A percentile compares a stretch with the other conserved stretches of the same genome.
Evolutionary conservation across 2,329 filamentous ascomycete genomes (phyloP).

Genomic region (Exophiala mesophila): DNA sequence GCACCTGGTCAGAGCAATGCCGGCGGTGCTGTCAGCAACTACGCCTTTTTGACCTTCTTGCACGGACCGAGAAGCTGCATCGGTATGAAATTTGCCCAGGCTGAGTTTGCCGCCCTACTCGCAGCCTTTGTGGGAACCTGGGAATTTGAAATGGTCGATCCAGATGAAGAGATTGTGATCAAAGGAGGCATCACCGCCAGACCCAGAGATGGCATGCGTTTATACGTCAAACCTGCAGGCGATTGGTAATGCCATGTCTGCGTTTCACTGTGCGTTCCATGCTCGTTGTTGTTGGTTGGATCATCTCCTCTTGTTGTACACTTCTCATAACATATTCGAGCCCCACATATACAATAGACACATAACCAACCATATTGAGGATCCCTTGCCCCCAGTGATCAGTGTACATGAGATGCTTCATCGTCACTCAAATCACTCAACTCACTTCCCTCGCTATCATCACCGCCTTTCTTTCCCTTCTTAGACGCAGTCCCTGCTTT

Average conservation of each 20-base stretch:
- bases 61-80: conserved; percentile 50
- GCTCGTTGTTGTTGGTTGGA: no score
- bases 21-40: conserved; percentile 69
- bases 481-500: no score
- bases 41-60: conserved; percentile 69
- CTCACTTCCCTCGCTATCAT: conserved; percentile 15
- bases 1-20: conserved; percentile 47
- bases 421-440: conserved; percentile 10
- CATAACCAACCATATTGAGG: no score
- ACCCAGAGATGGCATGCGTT: conserved; percentile 66
- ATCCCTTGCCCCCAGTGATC: no score
- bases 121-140: conserved; percentile 74
- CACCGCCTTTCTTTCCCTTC: conserved; percentile 36
- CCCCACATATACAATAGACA: no score
- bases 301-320: no score
- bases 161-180: conserved; percentile 57
- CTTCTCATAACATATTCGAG: no score
- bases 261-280: no score
- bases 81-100: conserved; percentile 51
- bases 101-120: conserved; percentile 79
- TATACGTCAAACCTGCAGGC: conserved; percentile 62
- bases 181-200: conserved; percentile 66
- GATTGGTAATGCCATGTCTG: no score
- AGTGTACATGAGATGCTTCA: conserved; percentile 1
- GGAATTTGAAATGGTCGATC: conserved; percentile 60